Evolutionary conservation across 1,139 yeast species (phyloP), one percentile per base, ranked within the genome.

Genomic region (Suhomyces maxii): DNA sequence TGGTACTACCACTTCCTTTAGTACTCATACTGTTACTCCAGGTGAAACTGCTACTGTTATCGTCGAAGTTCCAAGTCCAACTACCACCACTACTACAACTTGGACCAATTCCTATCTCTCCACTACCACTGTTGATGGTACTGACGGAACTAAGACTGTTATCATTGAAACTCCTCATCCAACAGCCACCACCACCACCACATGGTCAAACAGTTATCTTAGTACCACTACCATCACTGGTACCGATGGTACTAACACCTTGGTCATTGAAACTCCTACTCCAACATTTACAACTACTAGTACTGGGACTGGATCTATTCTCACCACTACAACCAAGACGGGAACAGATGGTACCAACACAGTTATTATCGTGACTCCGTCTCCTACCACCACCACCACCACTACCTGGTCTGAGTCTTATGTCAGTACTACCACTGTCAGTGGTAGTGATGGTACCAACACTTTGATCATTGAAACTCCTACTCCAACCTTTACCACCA

Each of bases 291-390:
- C 61, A 1, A 33, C 45, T 10, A 42, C 47, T 6, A 12, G 47
- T 2, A 53, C 59, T 9, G 43, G 55, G 40, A 44, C 53, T 10
- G 44, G 46, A 9, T 30, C 45, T 6, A 47, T 34, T 9, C 38
- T 46, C 11, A 44, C 45, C 7, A 48, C 53, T 2, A 18, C 14
- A 55, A n/a, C n/a, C n/a, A n/a, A n/a, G n/a, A n/a, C n/a, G n/a
- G n/a, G n/a, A n/a, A n/a, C 47, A 10, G 48, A 43, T 12, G 50
- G 35, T 11, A 58, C 58, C 9, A 59, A 45, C 8, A 48, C 57
- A 3, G 55, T 60, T n/a, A 36, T 54, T 8, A 49, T 58, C 7
- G 53, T 51, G n/a, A 50, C 50, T 11, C 64, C 65, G 8, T 35
- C 45, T 13, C 57, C 54, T 28, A 52, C 55, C 10, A 38, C 41